Base-by-base conservation (phyloP, 2,329 filamentous ascomycete genomes). In the Ophiobolus disseminans region DNA sequence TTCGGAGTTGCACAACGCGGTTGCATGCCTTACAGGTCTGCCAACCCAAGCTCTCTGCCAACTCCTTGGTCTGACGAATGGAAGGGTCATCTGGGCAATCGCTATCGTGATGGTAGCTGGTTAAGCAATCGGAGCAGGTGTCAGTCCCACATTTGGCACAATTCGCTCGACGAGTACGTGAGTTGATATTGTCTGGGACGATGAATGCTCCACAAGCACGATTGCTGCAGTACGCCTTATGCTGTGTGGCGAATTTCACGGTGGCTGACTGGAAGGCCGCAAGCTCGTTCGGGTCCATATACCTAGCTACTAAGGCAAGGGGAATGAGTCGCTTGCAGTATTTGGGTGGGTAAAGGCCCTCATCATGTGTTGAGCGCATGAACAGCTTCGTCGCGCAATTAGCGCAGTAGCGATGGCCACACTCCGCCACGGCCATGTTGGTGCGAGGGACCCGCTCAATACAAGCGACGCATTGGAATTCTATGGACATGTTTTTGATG, bases 71-170 rank as follows among this genome's bases (percentile, higher is more conserved):
- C 21, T 48, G 21, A 5, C 35, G 58, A 6, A 62, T 21, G 2
- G 28, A 37, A 3, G 49, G 43, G 22, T 60, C 60, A 10, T 57
- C 53, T 5, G 60, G 58, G 26, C 62, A 65, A 17, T 59, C 53
- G 1, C 10, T 13, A 13, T 17, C 44, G n/a, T 35, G 1, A 36
- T 64, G 59, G n/a, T 45, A 50, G 7, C 8, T 3, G 19, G 53
- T 55, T 28, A 54, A 60, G 40, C 61, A 65, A 3, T 49, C 35
- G 9, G 42, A 23, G 28, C 59, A 65, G 4, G 62, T 63, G 2
- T 28, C 19, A 9, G 42, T 44, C 7, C 16, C 21, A 37, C 59
- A 64, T 1, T 22, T 9, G 2, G 26, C 9, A 35, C 59, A 64
- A 11, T 21, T 20, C 3, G 52, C 61, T 22, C 39, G 43, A 9